Evolutionary conservation across 331 rosid genomes (phyloP).

Genomic region (Dryas integrifolia): DNA sequence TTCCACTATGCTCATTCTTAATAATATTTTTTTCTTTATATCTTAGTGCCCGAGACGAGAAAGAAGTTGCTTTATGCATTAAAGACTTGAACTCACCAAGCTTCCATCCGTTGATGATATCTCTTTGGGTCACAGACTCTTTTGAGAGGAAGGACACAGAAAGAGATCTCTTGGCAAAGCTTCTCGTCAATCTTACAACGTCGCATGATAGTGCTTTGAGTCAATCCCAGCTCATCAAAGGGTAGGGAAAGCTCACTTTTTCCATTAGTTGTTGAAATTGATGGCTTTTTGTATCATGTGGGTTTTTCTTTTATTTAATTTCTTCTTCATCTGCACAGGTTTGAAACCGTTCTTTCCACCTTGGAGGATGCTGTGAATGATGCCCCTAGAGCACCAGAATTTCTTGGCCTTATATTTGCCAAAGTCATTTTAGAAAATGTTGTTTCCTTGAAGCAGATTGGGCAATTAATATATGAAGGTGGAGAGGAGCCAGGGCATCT

Average conservation of each 20-base stretch:
- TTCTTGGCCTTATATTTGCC: constrained; percentile 62
- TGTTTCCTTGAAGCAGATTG: constrained; percentile 61
- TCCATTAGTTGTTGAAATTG: neutral
- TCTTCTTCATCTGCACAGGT: constrained; percentile 44
- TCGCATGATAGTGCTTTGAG: constrained; percentile 50
- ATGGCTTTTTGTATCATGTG: neutral
- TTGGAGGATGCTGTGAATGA: constrained; percentile 82
- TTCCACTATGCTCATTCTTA: neutral
- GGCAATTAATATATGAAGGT: constrained; percentile 47
- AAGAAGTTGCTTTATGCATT: constrained; percentile 68
- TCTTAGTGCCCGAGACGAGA: constrained; percentile 80
- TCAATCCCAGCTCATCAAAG: constrained; percentile 57
- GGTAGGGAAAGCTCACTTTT: constrained; percentile 41
- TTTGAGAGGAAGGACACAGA: constrained; percentile 76
- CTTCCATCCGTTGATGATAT: constrained; percentile 82
- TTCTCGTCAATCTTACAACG: constrained; percentile 63
- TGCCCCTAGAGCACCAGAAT: constrained; percentile 85
- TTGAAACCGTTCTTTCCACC: constrained; percentile 57
- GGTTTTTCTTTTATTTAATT: neutral
- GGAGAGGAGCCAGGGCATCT: constrained; percentile 76
- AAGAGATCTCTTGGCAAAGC: constrained; percentile 65
- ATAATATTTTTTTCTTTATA: constrained; percentile 2
- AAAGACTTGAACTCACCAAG: constrained; percentile 71
- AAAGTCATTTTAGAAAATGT: constrained; percentile 47
- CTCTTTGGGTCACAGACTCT: constrained; percentile 72